Conservation (phyloP, 352 stramenopile genomes). For the Phytophthora macrochlamydospora region DNA sequence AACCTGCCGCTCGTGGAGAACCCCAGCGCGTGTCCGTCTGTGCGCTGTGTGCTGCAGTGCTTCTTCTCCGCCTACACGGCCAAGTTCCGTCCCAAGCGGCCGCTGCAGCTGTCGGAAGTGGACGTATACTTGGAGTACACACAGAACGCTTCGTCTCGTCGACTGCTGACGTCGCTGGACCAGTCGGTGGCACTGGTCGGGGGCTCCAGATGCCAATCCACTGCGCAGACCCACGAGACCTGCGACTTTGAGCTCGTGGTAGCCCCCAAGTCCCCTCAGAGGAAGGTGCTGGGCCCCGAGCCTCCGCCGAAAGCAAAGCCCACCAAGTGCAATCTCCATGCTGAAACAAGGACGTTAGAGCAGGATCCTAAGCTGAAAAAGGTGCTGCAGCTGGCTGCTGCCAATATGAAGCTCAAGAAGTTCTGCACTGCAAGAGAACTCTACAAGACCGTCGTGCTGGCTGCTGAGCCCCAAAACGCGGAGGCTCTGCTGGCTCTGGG, state of each 20-base stretch:
- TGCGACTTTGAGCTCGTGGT: slow-evolving; percentile 52
- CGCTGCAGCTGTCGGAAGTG: slow-evolving; percentile 33
- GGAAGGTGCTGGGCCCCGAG: slow-evolving; percentile 8
- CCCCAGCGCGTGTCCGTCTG: slow-evolving; percentile 19
- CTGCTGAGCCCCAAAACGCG: slow-evolving; percentile 37
- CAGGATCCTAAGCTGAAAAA: slow-evolving; percentile 28
- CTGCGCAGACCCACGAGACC: slow-evolving; percentile 5
- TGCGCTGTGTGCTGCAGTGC: slow-evolving; percentile 43
- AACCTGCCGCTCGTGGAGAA: slow-evolving; percentile 31
- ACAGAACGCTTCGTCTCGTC: slow-evolving; percentile 28
- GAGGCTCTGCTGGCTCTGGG: slow-evolving; percentile 61
- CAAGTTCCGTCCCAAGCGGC: slow-evolving; percentile 43
- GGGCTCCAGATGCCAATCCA: background rate
- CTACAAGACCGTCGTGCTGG: slow-evolving; percentile 51
- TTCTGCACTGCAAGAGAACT: slow-evolving; percentile 53
- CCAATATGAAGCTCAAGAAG: slow-evolving; percentile 51
- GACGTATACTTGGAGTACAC: slow-evolving; percentile 49
- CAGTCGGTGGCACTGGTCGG: slow-evolving; percentile 18
- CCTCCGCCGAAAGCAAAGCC: slow-evolving; percentile 2
- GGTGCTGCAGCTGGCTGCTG: slow-evolving; percentile 42
- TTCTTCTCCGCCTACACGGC: slow-evolving; percentile 45
- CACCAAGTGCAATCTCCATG: slow-evolving; percentile 8
- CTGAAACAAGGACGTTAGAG: slow-evolving; percentile 12
- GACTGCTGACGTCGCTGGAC: slow-evolving; percentile 25
- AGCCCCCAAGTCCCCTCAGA: slow-evolving; percentile 19